Conservation (phyloP, 208 protist species). For the Trypanosoma caninum region DNA sequence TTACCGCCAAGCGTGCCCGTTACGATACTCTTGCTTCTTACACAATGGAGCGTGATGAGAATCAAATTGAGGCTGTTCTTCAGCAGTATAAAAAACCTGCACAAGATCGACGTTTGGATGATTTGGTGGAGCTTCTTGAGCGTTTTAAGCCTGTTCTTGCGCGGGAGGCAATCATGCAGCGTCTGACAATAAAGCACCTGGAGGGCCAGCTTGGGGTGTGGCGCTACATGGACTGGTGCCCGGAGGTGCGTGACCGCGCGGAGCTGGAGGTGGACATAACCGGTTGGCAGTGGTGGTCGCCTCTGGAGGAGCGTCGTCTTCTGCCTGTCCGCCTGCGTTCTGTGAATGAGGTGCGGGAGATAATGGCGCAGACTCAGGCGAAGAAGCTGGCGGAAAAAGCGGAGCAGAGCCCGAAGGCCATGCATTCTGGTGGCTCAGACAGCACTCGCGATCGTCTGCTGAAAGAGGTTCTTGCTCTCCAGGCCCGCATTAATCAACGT, state of each 20-base stretch:
- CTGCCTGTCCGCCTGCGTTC: conserved; percentile 82
- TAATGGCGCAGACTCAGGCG: conserved; percentile 81
- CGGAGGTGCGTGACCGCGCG: conserved; percentile 88
- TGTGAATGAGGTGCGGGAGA: conserved; percentile 88
- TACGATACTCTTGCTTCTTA: conserved; percentile 82
- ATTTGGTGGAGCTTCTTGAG: conserved; percentile 86
- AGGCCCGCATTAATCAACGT: conserved; percentile 85
- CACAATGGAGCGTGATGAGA: conserved; percentile 80
- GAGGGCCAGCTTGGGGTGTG: conserved; percentile 91
- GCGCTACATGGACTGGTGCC: conserved; percentile 93
- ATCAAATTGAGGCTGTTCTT: conserved; percentile 78
- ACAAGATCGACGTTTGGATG: conserved; percentile 85
- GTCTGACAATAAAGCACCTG: conserved; percentile 90
- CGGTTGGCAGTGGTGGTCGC: conserved; percentile 88
- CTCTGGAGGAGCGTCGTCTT: conserved; percentile 81
- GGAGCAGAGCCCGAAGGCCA: conserved; percentile 37
- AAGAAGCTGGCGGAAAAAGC: conserved; percentile 64
- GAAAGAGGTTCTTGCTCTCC: conserved; percentile 87
- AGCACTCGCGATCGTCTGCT: conserved; percentile 80
- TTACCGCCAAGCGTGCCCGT: conserved; percentile 86
- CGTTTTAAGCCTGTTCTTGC: conserved; percentile 92
- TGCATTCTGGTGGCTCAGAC: conserved; percentile 48
- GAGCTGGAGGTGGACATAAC: conserved; percentile 87
- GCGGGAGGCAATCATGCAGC: conserved; percentile 91
- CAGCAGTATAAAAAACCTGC: conserved; percentile 84